These are phyloP conservation scores for Metschnikowia cubensis DNA, from an alignment of 805 yeast genomes.

Conservation along the genomic window DNA sequence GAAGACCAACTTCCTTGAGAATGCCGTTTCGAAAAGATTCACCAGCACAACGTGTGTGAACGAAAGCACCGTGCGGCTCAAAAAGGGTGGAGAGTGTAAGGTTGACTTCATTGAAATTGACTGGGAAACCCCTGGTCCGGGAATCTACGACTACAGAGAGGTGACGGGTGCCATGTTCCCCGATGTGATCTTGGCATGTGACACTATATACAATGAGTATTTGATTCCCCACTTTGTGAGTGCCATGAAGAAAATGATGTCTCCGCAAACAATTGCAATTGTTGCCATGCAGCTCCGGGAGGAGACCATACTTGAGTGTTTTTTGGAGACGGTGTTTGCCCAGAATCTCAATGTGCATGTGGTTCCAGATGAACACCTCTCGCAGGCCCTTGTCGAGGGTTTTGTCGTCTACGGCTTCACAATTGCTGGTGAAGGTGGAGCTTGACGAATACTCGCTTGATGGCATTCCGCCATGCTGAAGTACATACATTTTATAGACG, in stretches of 20 bases:
- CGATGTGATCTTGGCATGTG: conserved; percentile 57
- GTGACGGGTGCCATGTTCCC: conserved; percentile 22
- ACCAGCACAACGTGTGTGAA: conserved; percentile 10
- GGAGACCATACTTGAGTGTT: conserved; percentile 44
- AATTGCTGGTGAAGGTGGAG: background rate
- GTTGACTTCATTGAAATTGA: conserved; percentile 53
- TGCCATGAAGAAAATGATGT: conserved; percentile 38
- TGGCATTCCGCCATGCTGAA: no score
- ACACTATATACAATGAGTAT: conserved; percentile 62
- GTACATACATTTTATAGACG: no score
- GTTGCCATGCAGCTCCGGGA: conserved; percentile 53
- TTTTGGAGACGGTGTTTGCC: conserved; percentile 32
- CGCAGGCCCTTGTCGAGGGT: conserved; percentile 35
- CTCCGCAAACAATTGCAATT: conserved; percentile 28
- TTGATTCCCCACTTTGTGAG: conserved; percentile 47
- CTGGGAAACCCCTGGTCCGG: conserved; percentile 52
- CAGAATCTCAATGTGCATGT: conserved; percentile 32
- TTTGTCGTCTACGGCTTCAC: conserved; percentile 41
- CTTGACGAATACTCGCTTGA: no score
- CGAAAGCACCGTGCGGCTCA: background rate
- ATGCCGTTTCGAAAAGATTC: conserved; percentile 21
- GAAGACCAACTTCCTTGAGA: conserved; percentile 41
- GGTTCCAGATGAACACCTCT: conserved; percentile 30
- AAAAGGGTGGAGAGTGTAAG: conserved; percentile 6
- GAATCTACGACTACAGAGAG: conserved; percentile 18